Conservation (phyloP, 2,329 filamentous ascomycete species). For the Cytospora piceae region DNA sequence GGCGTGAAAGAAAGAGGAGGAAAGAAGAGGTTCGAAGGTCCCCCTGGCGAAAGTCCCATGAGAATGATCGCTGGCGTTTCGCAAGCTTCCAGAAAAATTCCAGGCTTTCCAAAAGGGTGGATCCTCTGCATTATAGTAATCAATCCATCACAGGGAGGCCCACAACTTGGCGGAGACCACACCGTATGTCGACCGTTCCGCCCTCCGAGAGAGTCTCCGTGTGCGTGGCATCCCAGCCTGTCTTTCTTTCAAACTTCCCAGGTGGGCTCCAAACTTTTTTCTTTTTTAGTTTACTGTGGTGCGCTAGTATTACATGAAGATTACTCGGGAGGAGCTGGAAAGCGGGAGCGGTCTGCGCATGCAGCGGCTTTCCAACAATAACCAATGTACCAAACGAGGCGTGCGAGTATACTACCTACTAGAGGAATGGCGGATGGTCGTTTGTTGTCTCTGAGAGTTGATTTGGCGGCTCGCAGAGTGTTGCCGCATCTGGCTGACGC, state of each 20-base stretch:
- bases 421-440: background rate
- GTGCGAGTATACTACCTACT: background rate
- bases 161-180: conserved; percentile 9
- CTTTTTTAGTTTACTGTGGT: background rate
- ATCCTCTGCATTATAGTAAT: conserved; percentile 17
- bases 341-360: background rate
- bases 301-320: background rate
- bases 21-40: background rate
- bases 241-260: background rate
- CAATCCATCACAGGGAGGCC: conserved; percentile 18
- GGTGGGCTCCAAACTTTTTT: background rate
- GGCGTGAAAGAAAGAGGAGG: background rate
- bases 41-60: conserved; percentile 10
- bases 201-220: conserved; percentile 1
- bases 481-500: background rate
- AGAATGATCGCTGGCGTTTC: conserved; percentile 25
- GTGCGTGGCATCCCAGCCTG: background rate
- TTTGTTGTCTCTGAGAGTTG: background rate
- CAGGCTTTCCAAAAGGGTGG: conserved; percentile 26
- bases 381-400: no score
- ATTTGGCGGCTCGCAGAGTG: background rate
- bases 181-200: conserved; percentile 22
- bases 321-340: background rate
- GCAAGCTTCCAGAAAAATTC: conserved; percentile 30
- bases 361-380: background rate